Conservation (phyloP, 805 yeast genomes). For the Sporopachydermia lactativora region DNA sequence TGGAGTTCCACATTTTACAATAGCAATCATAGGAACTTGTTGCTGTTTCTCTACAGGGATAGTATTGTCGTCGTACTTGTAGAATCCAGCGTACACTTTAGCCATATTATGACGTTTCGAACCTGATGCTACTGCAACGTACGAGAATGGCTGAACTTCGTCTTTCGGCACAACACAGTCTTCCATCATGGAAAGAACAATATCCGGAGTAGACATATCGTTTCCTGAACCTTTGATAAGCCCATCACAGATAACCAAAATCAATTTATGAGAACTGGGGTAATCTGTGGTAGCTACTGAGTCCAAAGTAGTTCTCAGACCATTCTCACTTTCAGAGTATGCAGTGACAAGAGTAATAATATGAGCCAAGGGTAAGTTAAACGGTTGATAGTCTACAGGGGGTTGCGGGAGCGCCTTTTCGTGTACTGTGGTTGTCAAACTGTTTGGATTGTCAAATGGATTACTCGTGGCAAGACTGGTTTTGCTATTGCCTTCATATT, state of each 20-base stretch:
- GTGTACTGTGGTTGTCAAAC: constrained; percentile 48
- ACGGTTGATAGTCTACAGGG: constrained; percentile 79
- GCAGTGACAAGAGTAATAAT: constrained; percentile 75
- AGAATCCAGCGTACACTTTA: constrained; percentile 88
- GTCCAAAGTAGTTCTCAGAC: constrained; percentile 78
- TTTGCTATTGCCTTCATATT: constrained; percentile 4
- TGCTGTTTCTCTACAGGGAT: constrained; percentile 67
- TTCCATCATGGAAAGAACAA: constrained; percentile 75
- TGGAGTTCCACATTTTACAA: constrained; percentile 85
- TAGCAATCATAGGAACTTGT: constrained; percentile 60
- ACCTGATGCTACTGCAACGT: constrained; percentile 94
- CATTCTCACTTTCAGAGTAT: constrained; percentile 84
- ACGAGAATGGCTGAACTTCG: constrained; percentile 68
- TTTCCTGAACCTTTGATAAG: constrained; percentile 90
- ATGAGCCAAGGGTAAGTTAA: constrained; percentile 65
- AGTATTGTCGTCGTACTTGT: constrained; percentile 65
- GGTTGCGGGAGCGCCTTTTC: constrained; percentile 86
- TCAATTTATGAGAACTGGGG: constrained; percentile 86
- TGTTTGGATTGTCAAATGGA: constrained; percentile 19
- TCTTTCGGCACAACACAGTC: constrained; percentile 59
- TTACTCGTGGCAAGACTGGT: constrained; percentile 21
- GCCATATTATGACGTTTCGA: constrained; percentile 96
- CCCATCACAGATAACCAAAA: constrained; percentile 86
- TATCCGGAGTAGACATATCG: constrained; percentile 77
- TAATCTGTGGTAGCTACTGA: constrained; percentile 91